Evolutionary conservation across 805 yeast species (phyloP).

Genomic region (Ogataea zsoltii): DNA sequence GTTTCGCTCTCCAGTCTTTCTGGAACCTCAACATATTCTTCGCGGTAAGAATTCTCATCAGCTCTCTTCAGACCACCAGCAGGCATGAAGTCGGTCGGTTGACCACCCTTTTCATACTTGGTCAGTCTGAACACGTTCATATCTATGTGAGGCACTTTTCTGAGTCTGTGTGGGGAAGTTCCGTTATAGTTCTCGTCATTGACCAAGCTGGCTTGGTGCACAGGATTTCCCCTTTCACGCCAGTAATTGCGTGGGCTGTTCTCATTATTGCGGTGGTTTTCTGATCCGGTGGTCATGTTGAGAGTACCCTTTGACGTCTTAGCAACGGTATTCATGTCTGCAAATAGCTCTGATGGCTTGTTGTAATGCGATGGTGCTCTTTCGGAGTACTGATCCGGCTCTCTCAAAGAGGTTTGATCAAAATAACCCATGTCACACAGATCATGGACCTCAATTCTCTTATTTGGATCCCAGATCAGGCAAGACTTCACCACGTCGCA

Average conservation of each 20-base stretch:
- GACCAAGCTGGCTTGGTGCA: conserved; percentile 1
- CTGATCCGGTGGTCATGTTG: conserved; percentile 2
- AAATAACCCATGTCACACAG: conserved; percentile 58
- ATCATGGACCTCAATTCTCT: conserved; percentile 53
- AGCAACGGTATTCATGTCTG: not conserved
- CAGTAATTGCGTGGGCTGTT: conserved; percentile 1
- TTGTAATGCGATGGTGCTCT: not conserved
- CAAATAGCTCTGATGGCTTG: conserved; percentile 6
- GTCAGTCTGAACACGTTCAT: conserved; percentile 13
- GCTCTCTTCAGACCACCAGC: conserved; percentile 11
- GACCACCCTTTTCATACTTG: conserved; percentile 11
- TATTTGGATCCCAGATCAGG: conserved; percentile 76
- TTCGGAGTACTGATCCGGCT: conserved; percentile 16
- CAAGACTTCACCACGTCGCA: conserved; percentile 49
- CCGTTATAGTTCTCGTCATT: conserved; percentile 23
- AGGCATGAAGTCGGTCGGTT: conserved; percentile 5
- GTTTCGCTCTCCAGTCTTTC: conserved; percentile 1
- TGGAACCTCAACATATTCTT: conserved; percentile 1
- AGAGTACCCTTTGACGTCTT: conserved; percentile 3
- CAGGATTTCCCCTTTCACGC: conserved; percentile 2
- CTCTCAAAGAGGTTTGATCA: conserved; percentile 38
- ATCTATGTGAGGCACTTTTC: conserved; percentile 22
- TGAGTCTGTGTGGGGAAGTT: conserved; percentile 14
- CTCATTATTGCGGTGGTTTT: conserved; percentile 5
- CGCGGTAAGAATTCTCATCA: conserved; percentile 1